Evolutionary conservation across 192 early-diverging fungal species (phyloP), one percentile per base, ranked within the genome.

Genomic region (Podila clonocystis): DNA sequence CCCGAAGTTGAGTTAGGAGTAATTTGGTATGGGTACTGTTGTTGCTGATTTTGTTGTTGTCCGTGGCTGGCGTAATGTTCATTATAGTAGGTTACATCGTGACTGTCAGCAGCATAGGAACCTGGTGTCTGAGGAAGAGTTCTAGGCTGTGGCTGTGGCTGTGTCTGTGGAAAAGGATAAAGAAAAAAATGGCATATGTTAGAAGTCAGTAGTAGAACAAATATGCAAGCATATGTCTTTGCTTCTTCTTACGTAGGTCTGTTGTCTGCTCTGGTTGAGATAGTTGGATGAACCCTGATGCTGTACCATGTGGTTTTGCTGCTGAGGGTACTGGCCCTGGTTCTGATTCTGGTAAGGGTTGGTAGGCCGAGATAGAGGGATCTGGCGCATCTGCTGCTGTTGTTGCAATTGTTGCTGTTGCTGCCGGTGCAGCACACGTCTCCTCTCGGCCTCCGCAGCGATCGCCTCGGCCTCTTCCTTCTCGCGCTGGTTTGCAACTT

Each of bases 381-480:
- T 65, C 20, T 31, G 62, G 20, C 48, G 63, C n/a, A 41, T 26
- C 12, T 45, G 36, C 6, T 65, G 63, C 19, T 41, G 38, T 50
- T 65, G 59, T 15, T 61, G 59, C 6, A 19, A 6, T 15, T 61
- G 48, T 29, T 65, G 63, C 48, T 65, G 63, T 15, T 48, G 19
- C 29, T 62, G 63, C 1, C 68, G 61, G n/a, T 67, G 30, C 9
- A 57, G 55, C 3, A 48, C 17, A 1, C 57, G 22, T 19, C 71
- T 57, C 26, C 66, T 55, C 33, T 80, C 77, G 19, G 77, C 77
- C 45, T 80, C 77, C 17, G 62, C 70, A 29, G 69, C 69, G 24
- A 59, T 50, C 4, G 58, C 75, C 12, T 29, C 68, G 4, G 49
- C 64, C 9, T 70, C 69, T 26, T 68, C 67, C 19, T 58, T 29